Conservation (phyloP, 345 rosid genomes). For the Gossypium anomalum region DNA sequence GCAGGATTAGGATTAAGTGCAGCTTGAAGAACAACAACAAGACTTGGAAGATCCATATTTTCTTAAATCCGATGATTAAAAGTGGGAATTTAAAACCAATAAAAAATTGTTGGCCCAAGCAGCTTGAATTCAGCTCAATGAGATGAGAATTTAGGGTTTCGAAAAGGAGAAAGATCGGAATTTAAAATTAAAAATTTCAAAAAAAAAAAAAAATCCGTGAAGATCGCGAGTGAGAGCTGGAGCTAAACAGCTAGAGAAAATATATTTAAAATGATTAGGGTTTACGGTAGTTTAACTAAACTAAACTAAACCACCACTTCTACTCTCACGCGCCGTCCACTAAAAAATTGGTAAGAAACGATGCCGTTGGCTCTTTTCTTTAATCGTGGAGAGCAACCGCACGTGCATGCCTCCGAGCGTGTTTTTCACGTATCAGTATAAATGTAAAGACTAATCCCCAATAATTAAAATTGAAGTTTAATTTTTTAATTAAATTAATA, state of each 20-base stretch:
- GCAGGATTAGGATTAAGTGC: constrained; percentile 87
- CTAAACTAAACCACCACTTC: not conserved
- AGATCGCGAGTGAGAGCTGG: not conserved
- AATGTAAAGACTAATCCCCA: too few relatives aligned
- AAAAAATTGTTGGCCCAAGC: constrained; percentile 25
- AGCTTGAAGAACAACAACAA: constrained; percentile 65
- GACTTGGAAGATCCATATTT: constrained; percentile 84
- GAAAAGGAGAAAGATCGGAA: not conserved
- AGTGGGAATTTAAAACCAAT: not conserved
- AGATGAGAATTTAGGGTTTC: constrained; percentile 14
- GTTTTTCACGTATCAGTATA: not conserved
- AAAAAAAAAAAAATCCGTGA: not conserved
- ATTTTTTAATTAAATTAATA: too few relatives aligned
- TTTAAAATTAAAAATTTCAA: too few relatives aligned
- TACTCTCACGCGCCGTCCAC: too few relatives aligned
- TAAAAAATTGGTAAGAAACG: not conserved
- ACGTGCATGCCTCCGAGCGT: not conserved
- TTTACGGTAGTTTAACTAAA: constrained; percentile 43
- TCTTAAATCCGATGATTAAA: not conserved
- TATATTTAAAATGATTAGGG: constrained; percentile 72
- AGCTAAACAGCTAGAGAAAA: constrained; percentile 18
- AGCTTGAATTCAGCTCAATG: not conserved
- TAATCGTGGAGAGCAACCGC: not conserved
- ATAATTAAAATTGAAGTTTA: too few relatives aligned
- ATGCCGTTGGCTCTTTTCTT: not conserved